Evolutionary conservation across 139 green algal species (phyloP), one percentile per base, ranked within the genome.

Genomic region (Closterium sp.): DNA sequence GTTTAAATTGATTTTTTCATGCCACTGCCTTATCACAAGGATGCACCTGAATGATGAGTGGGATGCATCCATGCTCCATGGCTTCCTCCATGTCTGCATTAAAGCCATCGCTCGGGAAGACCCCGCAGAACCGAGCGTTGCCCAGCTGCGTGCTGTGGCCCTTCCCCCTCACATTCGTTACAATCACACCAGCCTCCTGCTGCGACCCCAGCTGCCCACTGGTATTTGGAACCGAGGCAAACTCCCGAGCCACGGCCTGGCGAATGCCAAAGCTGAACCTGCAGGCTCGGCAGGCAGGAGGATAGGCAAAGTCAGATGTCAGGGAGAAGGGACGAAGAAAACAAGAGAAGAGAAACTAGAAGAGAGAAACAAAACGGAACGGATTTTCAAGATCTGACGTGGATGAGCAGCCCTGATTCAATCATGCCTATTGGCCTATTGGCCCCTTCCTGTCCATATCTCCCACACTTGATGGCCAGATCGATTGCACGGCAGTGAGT

Each of bases 231-330:
- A n/a, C 19, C 28, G 64, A 88, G 28, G 34, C 88, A 88, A 91
- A 91, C 3, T 89, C 31, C 23, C 33, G 21, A 9, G 88, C 88
- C 33, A 91, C 88, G 28, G 25, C 23, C 88, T 91, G 88, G 25
- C 88, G 64, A 30, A 91, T 91, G 64, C 88, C 88, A 12, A 91
- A 89, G 83, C 88, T 91, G 88, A 89, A 91, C 34, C 88, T 91
- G 88, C 88, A 91, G 7, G 9, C 9, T 66, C 43, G 43, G 43
- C 43, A 76, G 55, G 55, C 55, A 76, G 55, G 12, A 76, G 25
- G 25, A 76, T 10, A 66, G 21, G 43, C 12, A 10, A 66, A 66
- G 43, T n/a, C n/a, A 66, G 21, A 66, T 66, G 19, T 16, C 12
- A 66, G 43, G 21, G 9, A 66, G 9, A 66, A 6, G 6, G 36